Evolutionary conservation across 768 basidiomycete species (phyloP), one percentile per base, ranked within the genome.

Genomic region (Mycena floridula): DNA sequence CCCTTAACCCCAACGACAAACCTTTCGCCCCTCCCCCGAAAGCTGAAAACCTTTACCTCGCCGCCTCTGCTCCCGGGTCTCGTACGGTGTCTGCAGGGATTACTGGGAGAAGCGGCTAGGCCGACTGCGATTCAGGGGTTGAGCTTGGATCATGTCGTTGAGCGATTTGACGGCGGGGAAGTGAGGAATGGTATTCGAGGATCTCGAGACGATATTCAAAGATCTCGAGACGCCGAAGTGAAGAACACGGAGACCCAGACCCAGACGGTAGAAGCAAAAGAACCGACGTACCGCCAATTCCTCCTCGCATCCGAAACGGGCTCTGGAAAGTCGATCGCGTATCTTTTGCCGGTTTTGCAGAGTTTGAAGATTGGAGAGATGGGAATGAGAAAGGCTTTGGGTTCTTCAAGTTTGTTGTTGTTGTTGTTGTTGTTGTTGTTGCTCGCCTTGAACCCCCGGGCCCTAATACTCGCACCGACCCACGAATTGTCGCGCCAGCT

Each of bases 321-420:
- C 13, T 91, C 89, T 0, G 92, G 91, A 1, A 95, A 95, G 66
- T 91, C 87, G 2, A 76, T 94, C 23, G 92, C 93, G 1, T 95
- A 93, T 60, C 75, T 94, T 36, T 73, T 94, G 5, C 92, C 92
- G 0, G 61, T 94, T 43, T 70, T 95, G 2, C 86, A 94, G 51
- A 66, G 74, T 50, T 68, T 94, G 58, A 95, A 95, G 60, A 58
- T 65, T 39, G 67, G 75, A 2, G 90, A 94, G 57, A 44, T 67
- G 12, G 44, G 36, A 21, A 20, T 36, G 7, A 26, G 25, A 22
- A 24, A 26, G 36, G 51, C 18, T 12, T 25, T 26, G 15, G 3
- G 23, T 22, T 13, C 13, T 13, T n/a, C n/a, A n/a, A n/a, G n/a
- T n/a, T n/a, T n/a, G n/a, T n/a, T n/a, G n/a, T n/a, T n/a, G n/a